phyloP scores from a whole-genome alignment of 2,329 filamentous ascomycete genomes.

The Microcyclosporella mali region DNA sequence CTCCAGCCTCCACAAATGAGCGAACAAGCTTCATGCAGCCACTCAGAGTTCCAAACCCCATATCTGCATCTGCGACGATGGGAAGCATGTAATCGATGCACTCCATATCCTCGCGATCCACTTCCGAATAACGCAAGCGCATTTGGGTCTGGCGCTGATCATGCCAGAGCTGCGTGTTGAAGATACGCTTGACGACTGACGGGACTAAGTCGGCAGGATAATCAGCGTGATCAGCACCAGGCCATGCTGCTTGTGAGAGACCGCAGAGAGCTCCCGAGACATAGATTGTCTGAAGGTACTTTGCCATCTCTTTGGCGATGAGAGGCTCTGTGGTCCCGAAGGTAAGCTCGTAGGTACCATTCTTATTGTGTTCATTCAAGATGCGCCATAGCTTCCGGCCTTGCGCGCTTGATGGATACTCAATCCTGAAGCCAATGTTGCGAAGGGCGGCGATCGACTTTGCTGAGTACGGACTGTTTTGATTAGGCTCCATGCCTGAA shows the following conservation, averaged over 20 bases:
- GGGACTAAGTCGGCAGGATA: slow-evolving; percentile 7
- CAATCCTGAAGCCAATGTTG: slow-evolving; percentile 8
- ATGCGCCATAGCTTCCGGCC: slow-evolving; percentile 9
- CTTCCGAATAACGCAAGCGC: slow-evolving; percentile 6
- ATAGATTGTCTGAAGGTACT: slow-evolving; percentile 8
- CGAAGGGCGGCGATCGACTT: slow-evolving; percentile 8
- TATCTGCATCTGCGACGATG: slow-evolving; percentile 9
- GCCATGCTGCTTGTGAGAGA: slow-evolving; percentile 9
- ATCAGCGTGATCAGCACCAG: slow-evolving; percentile 9
- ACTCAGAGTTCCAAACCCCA: slow-evolving; percentile 8
- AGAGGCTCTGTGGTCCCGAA: slow-evolving; percentile 10
- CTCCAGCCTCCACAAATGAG: slow-evolving; percentile 8
- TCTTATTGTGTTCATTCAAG: slow-evolving; percentile 10
- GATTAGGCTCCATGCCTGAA: neutral
- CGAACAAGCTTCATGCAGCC: slow-evolving; percentile 11
- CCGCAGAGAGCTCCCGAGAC: slow-evolving; percentile 10
- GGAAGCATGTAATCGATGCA: slow-evolving; percentile 10
- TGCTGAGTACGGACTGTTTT: slow-evolving; percentile 5
- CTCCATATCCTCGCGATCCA: slow-evolving; percentile 5
- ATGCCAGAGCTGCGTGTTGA: slow-evolving; percentile 10
- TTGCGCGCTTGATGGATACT: slow-evolving; percentile 9
- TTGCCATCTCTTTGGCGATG: slow-evolving; percentile 11
- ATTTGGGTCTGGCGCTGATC: slow-evolving; percentile 10
- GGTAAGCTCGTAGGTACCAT: slow-evolving; percentile 9
- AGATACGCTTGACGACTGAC: slow-evolving; percentile 8